Conservation (phyloP, 768 basidiomycete genomes). For the Phylloporus arenicola region DNA sequence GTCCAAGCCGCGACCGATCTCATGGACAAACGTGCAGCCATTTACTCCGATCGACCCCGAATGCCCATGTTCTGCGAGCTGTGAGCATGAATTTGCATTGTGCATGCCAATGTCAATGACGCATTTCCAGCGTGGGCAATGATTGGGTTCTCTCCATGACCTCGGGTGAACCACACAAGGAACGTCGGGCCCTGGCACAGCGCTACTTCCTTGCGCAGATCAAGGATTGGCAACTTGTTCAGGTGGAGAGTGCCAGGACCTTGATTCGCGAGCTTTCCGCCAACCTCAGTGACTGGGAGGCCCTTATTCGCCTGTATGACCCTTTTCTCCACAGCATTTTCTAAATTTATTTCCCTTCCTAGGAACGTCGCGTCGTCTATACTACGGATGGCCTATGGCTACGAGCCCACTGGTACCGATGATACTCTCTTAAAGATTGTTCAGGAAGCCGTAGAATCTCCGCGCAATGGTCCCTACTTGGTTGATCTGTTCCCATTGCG, state of each 20-base stretch:
- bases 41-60: slow-evolving; percentile 1
- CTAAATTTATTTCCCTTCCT: neutral
- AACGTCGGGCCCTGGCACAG: slow-evolving; percentile 6
- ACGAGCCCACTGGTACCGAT: neutral
- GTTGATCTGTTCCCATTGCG: slow-evolving; percentile 7
- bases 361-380: neutral
- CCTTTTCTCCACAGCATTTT: neutral
- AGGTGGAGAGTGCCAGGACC: slow-evolving; percentile 4
- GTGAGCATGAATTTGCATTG: neutral
- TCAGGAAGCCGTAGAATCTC: slow-evolving; percentile 1
- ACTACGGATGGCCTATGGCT: slow-evolving; percentile 1
- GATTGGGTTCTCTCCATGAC: neutral
- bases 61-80: slow-evolving; percentile 1
- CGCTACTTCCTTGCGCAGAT: slow-evolving; percentile 11
- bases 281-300: neutral
- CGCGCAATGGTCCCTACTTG: slow-evolving; percentile 3
- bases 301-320: neutral
- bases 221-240: slow-evolving; percentile 12
- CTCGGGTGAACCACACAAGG: slow-evolving; percentile 8
- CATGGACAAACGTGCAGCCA: slow-evolving; percentile 5
- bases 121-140: neutral
- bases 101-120: neutral
- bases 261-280: slow-evolving; percentile 2
- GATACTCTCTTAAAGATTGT: slow-evolving; percentile 6
- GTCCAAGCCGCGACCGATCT: slow-evolving; percentile 10